Base-by-base conservation (phyloP, 108 stramenopile species). In the Nannochloropsis salina region DNA sequence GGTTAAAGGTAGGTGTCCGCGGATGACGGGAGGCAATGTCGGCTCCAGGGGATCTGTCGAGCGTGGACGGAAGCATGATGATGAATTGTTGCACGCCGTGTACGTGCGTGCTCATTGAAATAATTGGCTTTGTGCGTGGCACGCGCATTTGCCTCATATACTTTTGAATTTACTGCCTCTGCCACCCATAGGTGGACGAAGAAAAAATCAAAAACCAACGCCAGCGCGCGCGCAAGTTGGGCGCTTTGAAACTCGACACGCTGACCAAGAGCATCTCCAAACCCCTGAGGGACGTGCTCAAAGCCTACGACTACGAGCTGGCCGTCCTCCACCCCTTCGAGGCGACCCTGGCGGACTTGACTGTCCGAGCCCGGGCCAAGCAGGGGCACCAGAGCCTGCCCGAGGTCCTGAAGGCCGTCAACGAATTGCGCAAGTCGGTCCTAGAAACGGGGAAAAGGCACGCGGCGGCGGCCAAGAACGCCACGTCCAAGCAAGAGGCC, bases 301-400 rank as follows among this genome's bases (percentile, higher is more conserved):
- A 94, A 31, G 92, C 92, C n/a, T 98, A 96, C 87, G 84, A 92
- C 42, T 84, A 90, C 31, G 93, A 94, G 86, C 92, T 93, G 84
- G 81, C 90, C 51, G 82, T 90, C 40, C 90, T 98, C 74, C 97
- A 98, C 92, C 97, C 97, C 9, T 98, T 98, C 83, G 97, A 98
- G 91, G 88, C 88, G 43, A 95, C 95, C 42, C 94, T 97, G 20
- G 94, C 96, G 80, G 94, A 96, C 86, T 88, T 98, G 44, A 96
- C 97, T 41, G 94, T 94, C 11, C 88, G 94, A 11, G 89, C 89
- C 20, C 42, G 84, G 6, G 85, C 45, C 44, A 86, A 87, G 86
- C 44, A 84, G 8, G 86, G 86, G 8, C 31, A 61, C 44, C 44
- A 86, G 42, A 86, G 88, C 61, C 80, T 83, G 44, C 88, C 85